phyloP scores from a whole-genome alignment of 148 eudicot genomes.

The Arctostaphylos glauca region DNA sequence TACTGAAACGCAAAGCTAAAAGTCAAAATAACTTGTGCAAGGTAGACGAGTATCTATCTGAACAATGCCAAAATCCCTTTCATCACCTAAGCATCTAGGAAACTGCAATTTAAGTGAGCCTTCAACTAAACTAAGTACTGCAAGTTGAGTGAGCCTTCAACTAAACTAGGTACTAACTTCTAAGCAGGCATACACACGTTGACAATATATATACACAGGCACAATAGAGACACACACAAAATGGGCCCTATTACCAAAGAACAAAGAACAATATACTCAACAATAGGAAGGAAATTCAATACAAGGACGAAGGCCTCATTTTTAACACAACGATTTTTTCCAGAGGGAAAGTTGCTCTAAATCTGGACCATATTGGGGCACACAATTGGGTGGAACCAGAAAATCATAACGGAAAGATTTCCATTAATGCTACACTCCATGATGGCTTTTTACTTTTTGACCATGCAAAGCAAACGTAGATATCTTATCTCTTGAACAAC shows the following conservation, averaged over 20 bases:
- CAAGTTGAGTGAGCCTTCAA: not conserved
- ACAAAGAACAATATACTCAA: not conserved
- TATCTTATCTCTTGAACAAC: not conserved
- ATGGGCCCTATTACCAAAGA: not conserved
- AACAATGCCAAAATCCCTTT: not conserved
- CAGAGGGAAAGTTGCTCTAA: not conserved
- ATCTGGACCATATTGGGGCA: not conserved
- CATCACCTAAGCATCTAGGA: not conserved
- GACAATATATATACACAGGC: not conserved
- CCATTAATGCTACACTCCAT: not conserved
- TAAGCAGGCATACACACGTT: not conserved
- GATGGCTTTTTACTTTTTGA: not conserved
- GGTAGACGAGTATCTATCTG: not conserved
- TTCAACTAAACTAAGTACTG: not conserved
- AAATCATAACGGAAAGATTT: not conserved
- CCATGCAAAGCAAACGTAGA: not conserved
- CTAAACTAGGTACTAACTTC: not conserved
- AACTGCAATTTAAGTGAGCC: not conserved
- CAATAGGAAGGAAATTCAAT: not conserved
- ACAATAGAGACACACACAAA: not conserved
- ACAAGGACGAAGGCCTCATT: not conserved
- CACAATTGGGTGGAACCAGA: not conserved
- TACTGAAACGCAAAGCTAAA: not conserved
- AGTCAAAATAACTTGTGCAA: slow-evolving; percentile 11
- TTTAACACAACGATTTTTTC: not conserved